Percentiles rank a stretch among this genome's conserved stretches.
Conservation (phyloP, 306 rosid species). For the Casuarina cunninghamiana region DNA sequence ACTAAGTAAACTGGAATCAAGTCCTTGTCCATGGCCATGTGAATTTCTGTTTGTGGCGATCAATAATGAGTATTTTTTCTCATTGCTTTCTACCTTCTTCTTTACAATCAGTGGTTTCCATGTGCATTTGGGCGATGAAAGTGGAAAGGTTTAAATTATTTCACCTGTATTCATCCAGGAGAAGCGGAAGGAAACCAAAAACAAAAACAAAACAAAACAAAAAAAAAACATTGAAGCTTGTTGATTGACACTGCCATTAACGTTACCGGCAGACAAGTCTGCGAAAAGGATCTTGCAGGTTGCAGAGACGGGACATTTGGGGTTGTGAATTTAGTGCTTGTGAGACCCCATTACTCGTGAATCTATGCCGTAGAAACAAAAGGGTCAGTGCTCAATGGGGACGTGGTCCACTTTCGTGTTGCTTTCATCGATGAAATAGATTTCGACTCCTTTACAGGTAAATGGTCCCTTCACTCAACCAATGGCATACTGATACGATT, state of each 20-base stretch:
- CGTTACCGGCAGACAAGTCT: slow-evolving; percentile 28
- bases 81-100: neutral
- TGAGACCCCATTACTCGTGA: slow-evolving; percentile 28
- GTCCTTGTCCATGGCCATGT: neutral
- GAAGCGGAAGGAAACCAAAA: too few species aligned
- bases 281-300: slow-evolving; percentile 27
- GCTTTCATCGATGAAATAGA: slow-evolving; percentile 8
- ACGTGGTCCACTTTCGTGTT: slow-evolving; percentile 26
- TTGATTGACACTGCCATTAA: slow-evolving; percentile 23
- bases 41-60: neutral
- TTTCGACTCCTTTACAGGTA: slow-evolving; percentile 23
- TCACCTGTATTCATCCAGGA: too few species aligned
- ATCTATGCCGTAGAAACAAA: slow-evolving; percentile 25
- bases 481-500: neutral
- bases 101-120: neutral
- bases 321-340: slow-evolving; percentile 27
- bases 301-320: slow-evolving; percentile 17
- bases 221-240: neutral
- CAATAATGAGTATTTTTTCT: neutral
- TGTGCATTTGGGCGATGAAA: neutral
- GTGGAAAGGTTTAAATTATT: too few species aligned
- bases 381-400: slow-evolving; percentile 24
- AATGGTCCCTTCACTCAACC: slow-evolving; percentile 19
- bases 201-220: too few species aligned
- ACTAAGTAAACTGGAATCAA: neutral